Base-by-base conservation (phyloP, 176 grass and related monocot species). In the Stipa capillata region DNA sequence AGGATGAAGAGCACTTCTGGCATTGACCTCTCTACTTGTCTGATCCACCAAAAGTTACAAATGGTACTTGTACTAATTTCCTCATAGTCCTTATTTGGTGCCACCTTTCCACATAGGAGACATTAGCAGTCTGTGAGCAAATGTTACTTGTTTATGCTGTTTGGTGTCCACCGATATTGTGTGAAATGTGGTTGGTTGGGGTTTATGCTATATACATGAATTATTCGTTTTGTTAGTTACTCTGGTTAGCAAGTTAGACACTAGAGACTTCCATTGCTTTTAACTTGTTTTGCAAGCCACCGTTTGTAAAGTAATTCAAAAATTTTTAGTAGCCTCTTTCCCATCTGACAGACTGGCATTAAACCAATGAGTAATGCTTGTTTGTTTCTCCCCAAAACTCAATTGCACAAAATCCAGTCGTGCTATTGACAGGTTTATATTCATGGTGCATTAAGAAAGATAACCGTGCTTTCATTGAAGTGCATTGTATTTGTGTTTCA, bases 41-140 rank as follows among this genome's bases (percentile, higher is more conserved):
- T 98, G 57, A 83, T 94, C 77, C 92, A 94, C 74, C 95, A 98
- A 85, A 94, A 98, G 79, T 74, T 98, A 69, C 95, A 98, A 78
- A 94, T 98, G 95, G 95, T 98, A 94, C 52, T 64, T 85, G 45
- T 23, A 36, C 32, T 73, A 76, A 4, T 34, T 63, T 27, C 28
- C 44, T 84, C 51, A 0, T 72, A 65, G 58, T 31, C 8, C 17
- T 51, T 47, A 27, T 44, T 51, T 73, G 45, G 6, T 69, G 20
- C 1, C n/a, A 74, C n/a, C 18, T 77, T 82, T 77, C 24, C 42
- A 27, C 25, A 39, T 59, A 67, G 4, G 12, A 52, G 58, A 60
- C n/a, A 14, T 20, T 66, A 69, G 36, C 31, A 76, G 25, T 57
- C 35, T 58, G 14, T 25, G 50, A 61, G 25, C 59, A 87, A 42